These are phyloP conservation scores for Telopea speciosissima DNA, from an alignment of 177 flowering plant genomes.

Conservation along the genomic window DNA sequence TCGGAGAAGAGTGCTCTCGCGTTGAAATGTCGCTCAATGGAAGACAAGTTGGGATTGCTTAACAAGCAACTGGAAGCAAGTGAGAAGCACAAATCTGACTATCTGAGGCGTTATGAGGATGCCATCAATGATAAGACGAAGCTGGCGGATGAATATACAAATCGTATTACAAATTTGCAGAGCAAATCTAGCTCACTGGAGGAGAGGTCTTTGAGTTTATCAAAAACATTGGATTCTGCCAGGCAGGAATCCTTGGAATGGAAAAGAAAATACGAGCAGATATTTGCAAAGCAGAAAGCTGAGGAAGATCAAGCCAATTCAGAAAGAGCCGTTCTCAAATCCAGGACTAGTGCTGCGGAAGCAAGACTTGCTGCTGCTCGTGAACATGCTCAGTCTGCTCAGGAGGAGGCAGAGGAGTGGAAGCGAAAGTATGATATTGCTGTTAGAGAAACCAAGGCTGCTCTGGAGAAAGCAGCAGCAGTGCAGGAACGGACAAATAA, in stretches of 20 bases:
- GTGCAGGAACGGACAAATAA: constrained; percentile 69
- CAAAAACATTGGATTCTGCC: constrained; percentile 34
- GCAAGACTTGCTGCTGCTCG: constrained; percentile 88
- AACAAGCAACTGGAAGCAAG: constrained; percentile 81
- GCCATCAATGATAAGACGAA: constrained; percentile 79
- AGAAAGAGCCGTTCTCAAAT: constrained; percentile 65
- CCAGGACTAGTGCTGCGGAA: constrained; percentile 74
- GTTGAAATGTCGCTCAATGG: constrained; percentile 72
- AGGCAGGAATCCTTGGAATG: constrained; percentile 68
- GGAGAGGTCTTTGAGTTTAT: background rate
- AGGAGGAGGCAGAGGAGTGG: constrained; percentile 95
- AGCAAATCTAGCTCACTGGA: constrained; percentile 51
- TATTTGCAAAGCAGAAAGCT: constrained; percentile 48
- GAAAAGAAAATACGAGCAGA: constrained; percentile 82
- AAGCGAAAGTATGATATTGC: constrained; percentile 77
- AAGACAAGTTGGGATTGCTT: constrained; percentile 64
- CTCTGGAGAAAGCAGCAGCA: constrained; percentile 87
- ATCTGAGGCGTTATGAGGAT: constrained; percentile 84
- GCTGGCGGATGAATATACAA: constrained; percentile 66
- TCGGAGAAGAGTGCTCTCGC: constrained; percentile 71
- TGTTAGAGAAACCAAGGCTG: constrained; percentile 78
- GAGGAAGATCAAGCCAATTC: constrained; percentile 64
- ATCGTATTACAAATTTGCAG: constrained; percentile 63
- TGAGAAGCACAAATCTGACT: constrained; percentile 74
- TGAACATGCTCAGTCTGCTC: constrained; percentile 79